phyloP scores from a whole-genome alignment of 257 asterid genomes.

The Schizonepeta tenuifolia region DNA sequence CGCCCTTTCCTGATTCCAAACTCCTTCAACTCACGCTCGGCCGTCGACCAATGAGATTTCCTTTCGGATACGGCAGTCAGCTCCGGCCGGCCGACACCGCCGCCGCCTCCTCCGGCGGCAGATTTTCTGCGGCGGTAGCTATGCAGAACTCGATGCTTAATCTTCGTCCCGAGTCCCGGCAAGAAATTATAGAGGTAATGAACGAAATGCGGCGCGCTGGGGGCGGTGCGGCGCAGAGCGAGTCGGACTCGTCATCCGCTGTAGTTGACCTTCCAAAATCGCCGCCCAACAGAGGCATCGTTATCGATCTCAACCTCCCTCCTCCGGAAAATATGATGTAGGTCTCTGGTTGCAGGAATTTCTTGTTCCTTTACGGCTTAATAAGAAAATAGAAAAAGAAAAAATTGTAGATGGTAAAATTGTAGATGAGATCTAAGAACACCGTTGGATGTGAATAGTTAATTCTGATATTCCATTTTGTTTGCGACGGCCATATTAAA shows the following conservation, averaged over 20 bases:
- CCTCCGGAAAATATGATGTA: constrained; percentile 46
- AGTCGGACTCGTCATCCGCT: constrained; percentile 50
- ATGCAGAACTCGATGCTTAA: constrained; percentile 34
- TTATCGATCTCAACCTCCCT: constrained; percentile 54
- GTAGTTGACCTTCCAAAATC: constrained; percentile 42
- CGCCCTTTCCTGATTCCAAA: constrained; percentile 26
- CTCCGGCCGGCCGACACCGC: constrained; percentile 4
- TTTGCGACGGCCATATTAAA: constrained; percentile 24
- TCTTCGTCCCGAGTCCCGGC: constrained; percentile 46
- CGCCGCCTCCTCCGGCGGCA: neutral
- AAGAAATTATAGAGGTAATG: constrained; percentile 37
- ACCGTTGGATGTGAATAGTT: constrained; percentile 30
- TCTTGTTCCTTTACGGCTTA: neutral
- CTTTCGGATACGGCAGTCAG: constrained; percentile 29
- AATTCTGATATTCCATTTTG: constrained; percentile 5
- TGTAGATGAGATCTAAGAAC: constrained; percentile 8
- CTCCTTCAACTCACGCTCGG: constrained; percentile 41
- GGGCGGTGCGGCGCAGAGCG: constrained; percentile 36
- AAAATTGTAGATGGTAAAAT: constrained; percentile 11
- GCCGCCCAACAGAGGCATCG: constrained; percentile 22
- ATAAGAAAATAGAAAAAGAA: too few relatives aligned
- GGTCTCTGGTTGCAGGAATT: neutral
- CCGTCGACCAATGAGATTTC: constrained; percentile 35
- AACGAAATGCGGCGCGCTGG: constrained; percentile 32
- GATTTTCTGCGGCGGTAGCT: neutral